Evolutionary conservation across 1,284 basidiomycete genomes (phyloP).

Genomic region (Volvariella volvacea): DNA sequence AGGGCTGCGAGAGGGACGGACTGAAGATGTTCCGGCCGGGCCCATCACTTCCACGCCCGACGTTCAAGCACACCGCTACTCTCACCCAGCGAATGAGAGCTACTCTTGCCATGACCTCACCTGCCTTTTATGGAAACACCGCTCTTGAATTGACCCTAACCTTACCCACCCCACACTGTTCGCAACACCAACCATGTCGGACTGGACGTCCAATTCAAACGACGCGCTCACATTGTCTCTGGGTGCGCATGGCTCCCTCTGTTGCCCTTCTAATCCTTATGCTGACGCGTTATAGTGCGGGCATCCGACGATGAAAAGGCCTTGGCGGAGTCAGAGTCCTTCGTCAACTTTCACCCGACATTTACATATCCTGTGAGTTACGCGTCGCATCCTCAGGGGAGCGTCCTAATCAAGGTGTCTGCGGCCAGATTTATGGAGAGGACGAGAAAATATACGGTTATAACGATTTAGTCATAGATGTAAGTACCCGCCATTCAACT

Average conservation of each 20-base stretch:
- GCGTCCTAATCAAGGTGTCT: not conserved
- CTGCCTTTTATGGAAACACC: too few species aligned
- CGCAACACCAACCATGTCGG: slow-evolving; percentile 26
- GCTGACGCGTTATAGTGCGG: slow-evolving; percentile 39
- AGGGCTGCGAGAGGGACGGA: not conserved
- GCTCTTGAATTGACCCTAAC: too few species aligned
- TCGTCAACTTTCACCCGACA: slow-evolving; percentile 67
- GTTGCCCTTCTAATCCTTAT: slow-evolving; percentile 2
- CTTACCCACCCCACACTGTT: too few species aligned
- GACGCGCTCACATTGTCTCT: slow-evolving; percentile 68
- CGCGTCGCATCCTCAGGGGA: slow-evolving; percentile 16
- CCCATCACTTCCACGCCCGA: not conserved
- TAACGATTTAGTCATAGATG: slow-evolving; percentile 74
- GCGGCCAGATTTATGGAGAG: slow-evolving; percentile 82
- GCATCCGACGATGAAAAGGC: slow-evolving; percentile 54
- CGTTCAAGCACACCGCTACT: too few species aligned
- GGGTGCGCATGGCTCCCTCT: slow-evolving; percentile 35
- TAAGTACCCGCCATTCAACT: slow-evolving; percentile 32
- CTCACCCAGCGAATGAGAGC: too few species aligned
- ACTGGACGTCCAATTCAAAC: slow-evolving; percentile 78
- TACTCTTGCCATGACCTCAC: too few species aligned
- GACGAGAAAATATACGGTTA: slow-evolving; percentile 98
- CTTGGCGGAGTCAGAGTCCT: slow-evolving; percentile 53
- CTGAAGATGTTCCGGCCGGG: not conserved
- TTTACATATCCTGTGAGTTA: slow-evolving; percentile 81